Evolutionary conservation across 2,329 filamentous ascomycete genomes (phyloP), one percentile per base, ranked within the genome.

Genomic region (Westerdykella ornata): DNA sequence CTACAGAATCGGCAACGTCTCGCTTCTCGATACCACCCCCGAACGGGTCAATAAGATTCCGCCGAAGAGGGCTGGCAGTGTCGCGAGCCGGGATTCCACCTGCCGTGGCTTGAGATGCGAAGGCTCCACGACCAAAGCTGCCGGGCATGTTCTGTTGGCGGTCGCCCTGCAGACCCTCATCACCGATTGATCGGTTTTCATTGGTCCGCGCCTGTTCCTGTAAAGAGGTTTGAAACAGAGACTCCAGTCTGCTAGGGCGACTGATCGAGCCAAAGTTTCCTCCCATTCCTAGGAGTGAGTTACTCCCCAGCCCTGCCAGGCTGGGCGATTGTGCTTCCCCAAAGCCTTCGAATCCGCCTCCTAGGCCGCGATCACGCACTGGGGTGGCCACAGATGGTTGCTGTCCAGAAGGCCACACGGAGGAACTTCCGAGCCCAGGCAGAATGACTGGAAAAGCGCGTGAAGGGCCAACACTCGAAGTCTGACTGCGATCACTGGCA

Each of bases 401-500:
- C 6, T 85, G 82, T 2, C 81, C 85, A 44, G 80, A 76, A 31
- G 80, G 73, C 50, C 81, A 79, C 29, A 79, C 73, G 14, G 75
- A 69, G 39, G 79, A 72, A 69, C 82, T 84, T 38, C 82, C 80
- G 9, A 70, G 52, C 8, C 68, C 68, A 29, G 66, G 66, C 38
- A 85, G 69, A 43, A 77, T 73, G 43, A 77, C 72, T 11, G 81
- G 73, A 50, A 87, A 94, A 8, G 76, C 82, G 55, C 88, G 85
- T 33, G 71, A 69, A 18, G 85, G 80, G 11, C 87, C 85, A 14
- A 84, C 85, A 58, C 89, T 95, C 0, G 89, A 95, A 0, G 87
- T 95, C 65, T 95, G 88, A 62, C 89, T 96, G 15, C 90, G 83
- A 61, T 97, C 90, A 52, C 88, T 87, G 4, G 83, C 84, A 38